These are phyloP conservation scores for Laguncularia racemosa DNA, from an alignment of 345 rosid species.

Conservation along the genomic window DNA sequence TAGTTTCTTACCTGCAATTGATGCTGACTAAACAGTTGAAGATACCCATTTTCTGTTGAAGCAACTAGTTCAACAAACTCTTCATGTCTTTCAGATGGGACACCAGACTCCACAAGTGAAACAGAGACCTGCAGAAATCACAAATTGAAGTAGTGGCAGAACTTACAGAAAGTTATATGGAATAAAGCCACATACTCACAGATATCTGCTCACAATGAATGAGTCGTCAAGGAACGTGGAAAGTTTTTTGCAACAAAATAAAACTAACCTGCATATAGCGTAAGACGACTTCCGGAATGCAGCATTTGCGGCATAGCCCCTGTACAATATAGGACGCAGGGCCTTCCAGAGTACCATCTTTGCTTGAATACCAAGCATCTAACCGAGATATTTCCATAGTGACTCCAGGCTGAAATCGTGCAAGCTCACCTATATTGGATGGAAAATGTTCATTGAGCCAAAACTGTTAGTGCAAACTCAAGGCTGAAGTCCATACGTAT, in stretches of 20 bases:
- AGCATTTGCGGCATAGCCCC: conserved; percentile 91
- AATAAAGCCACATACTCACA: neutral
- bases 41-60: conserved; percentile 55
- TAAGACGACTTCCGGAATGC: conserved; percentile 86
- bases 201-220: neutral
- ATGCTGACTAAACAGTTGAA: conserved; percentile 80
- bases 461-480: no score
- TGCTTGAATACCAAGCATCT: conserved; percentile 85
- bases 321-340: conserved; percentile 74
- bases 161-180: conserved; percentile 1
- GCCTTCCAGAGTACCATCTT: conserved; percentile 60
- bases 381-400: conserved; percentile 89
- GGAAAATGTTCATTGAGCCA: neutral
- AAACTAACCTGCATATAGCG: conserved; percentile 74
- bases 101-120: conserved; percentile 59
- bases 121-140: conserved; percentile 61
- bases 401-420: conserved; percentile 79
- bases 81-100: conserved; percentile 64
- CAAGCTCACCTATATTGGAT: conserved; percentile 74
- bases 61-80: conserved; percentile 78
- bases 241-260: conserved; percentile 1
- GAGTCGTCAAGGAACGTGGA: neutral
- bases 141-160: conserved; percentile 1
- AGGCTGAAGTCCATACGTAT: no score
- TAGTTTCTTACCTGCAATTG: conserved; percentile 63